Percentiles rank a stretch among this genome's conserved stretches.
Evolutionary conservation across 2,329 filamentous ascomycete species (phyloP).

Genomic region (Xylariaceae sp.): DNA sequence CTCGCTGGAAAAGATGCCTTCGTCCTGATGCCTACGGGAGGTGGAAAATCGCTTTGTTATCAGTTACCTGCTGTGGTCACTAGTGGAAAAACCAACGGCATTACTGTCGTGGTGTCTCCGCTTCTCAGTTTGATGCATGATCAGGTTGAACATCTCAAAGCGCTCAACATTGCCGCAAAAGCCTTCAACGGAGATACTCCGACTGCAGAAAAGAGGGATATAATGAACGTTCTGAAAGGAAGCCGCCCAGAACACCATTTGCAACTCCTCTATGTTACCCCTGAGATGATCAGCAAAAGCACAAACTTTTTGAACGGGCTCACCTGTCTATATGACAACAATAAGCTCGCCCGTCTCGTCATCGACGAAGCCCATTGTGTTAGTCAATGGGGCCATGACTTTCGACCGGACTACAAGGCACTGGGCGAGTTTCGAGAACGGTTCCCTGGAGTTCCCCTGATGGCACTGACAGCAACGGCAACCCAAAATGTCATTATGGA

Average conservation of each 20-base stretch:
- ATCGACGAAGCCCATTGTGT: slow-evolving; percentile 99
- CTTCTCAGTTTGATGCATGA: slow-evolving; percentile 96
- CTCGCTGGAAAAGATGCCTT: slow-evolving; percentile 84
- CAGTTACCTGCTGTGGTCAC: slow-evolving; percentile 83
- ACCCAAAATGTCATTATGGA: slow-evolving; percentile 90
- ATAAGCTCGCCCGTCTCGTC: slow-evolving; percentile 80
- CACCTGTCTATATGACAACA: slow-evolving; percentile 59
- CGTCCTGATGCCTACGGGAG: slow-evolving; percentile 95
- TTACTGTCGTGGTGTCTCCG: slow-evolving; percentile 93
- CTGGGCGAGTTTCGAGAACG: slow-evolving; percentile 67
- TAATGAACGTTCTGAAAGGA: slow-evolving; percentile 60
- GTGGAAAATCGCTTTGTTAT: slow-evolving; percentile 95
- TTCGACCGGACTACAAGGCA: slow-evolving; percentile 89
- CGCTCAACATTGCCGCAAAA: slow-evolving; percentile 70
- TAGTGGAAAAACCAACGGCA: slow-evolving; percentile 73
- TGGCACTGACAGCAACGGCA: slow-evolving; percentile 92
- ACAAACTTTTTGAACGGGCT: slow-evolving; percentile 61
- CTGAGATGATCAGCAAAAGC: slow-evolving; percentile 92
- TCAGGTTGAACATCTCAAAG: slow-evolving; percentile 77
- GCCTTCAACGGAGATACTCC: slow-evolving; percentile 75
- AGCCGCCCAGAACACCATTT: slow-evolving; percentile 67
- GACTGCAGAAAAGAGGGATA: slow-evolving; percentile 54
- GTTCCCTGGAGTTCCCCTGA: slow-evolving; percentile 77
- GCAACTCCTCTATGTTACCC: slow-evolving; percentile 89
- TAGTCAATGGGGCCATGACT: slow-evolving; percentile 98